Evolutionary conservation across 2,329 filamentous ascomycete genomes (phyloP).

Genomic region (Phyllosticta citriasiana): DNA sequence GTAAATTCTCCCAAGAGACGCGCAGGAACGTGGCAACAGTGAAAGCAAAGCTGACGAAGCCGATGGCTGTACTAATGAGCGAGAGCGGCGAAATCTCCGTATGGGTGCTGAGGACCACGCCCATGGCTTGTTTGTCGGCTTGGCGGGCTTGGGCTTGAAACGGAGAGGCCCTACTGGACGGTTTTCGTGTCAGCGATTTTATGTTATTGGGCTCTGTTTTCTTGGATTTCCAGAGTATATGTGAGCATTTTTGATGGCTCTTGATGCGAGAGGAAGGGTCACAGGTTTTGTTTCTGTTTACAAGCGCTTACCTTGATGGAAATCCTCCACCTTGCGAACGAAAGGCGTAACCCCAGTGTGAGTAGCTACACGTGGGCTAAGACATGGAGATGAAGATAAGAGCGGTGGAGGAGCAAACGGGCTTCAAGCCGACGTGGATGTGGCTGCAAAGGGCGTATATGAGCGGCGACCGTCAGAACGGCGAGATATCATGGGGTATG

Average conservation of each 20-base stretch:
- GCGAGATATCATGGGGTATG: not conserved
- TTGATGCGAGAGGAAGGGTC: not conserved
- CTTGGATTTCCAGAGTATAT: not conserved
- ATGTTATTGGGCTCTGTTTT: not conserved
- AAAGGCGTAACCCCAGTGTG: not conserved
- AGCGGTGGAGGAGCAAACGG: not conserved
- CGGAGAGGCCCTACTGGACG: not conserved
- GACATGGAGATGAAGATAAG: not conserved
- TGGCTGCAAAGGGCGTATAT: not conserved
- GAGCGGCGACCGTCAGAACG: not conserved
- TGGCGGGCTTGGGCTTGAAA: not conserved
- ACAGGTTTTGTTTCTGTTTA: not conserved
- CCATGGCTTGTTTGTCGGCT: constrained; percentile 16
- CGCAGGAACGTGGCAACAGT: constrained; percentile 33
- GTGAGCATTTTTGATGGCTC: not conserved
- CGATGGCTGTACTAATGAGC: constrained; percentile 27
- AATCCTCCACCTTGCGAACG: not conserved
- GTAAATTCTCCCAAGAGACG: constrained; percentile 32
- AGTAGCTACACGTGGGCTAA: not conserved
- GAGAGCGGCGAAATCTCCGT: constrained; percentile 24
- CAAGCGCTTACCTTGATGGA: not conserved
- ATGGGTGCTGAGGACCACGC: constrained; percentile 19
- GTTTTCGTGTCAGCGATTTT: not conserved
- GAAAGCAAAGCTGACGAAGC: constrained; percentile 34
- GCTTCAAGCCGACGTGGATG: not conserved